A percentile compares a stretch with the other conserved stretches of the same genome.
phyloP scores from a whole-genome alignment of 495 filamentous ascomycete genomes.

The Aspergillus sparsus region DNA sequence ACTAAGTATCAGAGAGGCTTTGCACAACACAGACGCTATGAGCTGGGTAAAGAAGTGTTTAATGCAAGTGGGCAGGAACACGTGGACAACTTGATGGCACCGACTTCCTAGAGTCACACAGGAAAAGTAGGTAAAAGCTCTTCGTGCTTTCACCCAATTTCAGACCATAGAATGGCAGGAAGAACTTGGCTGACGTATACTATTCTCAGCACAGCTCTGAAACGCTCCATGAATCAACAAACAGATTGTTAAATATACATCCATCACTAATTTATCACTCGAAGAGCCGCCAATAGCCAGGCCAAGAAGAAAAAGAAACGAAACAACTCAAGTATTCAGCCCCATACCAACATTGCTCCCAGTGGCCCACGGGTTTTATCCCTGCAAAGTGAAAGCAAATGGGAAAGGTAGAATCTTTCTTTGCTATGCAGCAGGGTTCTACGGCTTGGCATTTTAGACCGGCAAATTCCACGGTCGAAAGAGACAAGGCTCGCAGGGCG shows the following conservation, averaged over 20 bases:
- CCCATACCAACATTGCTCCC: background rate
- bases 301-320: slow-evolving; percentile 1
- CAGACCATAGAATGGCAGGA: background rate
- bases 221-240: background rate
- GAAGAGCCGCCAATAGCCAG: slow-evolving; percentile 11
- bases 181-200: background rate
- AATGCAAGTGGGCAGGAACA: slow-evolving; percentile 20
- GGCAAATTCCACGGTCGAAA: slow-evolving; percentile 11
- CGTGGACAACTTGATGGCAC: slow-evolving; percentile 22
- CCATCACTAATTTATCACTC: background rate
- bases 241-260: background rate
- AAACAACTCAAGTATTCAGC: background rate
- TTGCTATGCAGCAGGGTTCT: slow-evolving; percentile 11
- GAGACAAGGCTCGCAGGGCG: background rate
- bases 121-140: slow-evolving; percentile 1
- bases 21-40: slow-evolving; percentile 10
- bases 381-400: slow-evolving; percentile 13
- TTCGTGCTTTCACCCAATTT: slow-evolving; percentile 1
- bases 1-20: slow-evolving; percentile 2
- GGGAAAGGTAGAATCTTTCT: slow-evolving; percentile 8
- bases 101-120: slow-evolving; percentile 8
- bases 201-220: background rate
- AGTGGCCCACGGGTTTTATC: slow-evolving; percentile 3
- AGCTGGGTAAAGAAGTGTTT: slow-evolving; percentile 6
- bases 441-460: slow-evolving; percentile 7